These are phyloP conservation scores for Stentor coeruleus DNA, from an alignment of 73 alveolate species.

Conservation along the genomic window DNA sequence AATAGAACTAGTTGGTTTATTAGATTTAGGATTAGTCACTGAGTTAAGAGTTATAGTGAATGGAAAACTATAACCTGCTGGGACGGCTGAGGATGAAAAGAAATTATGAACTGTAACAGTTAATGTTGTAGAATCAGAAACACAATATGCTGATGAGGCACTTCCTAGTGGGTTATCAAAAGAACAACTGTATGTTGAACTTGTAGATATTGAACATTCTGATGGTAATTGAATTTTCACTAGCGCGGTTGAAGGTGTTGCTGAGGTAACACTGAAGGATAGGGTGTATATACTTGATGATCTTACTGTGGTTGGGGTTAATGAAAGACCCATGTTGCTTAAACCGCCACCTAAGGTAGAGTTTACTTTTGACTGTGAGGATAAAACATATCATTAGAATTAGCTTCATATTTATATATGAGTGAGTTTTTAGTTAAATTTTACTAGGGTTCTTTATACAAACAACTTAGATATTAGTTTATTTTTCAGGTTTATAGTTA, in stretches of 20 bases:
- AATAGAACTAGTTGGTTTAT: background rate
- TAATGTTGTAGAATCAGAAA: too few relatives aligned
- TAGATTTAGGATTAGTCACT: background rate
- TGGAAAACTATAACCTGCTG: background rate
- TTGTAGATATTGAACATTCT: background rate
- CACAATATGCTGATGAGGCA: background rate
- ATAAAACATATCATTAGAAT: too few relatives aligned
- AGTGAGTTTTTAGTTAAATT: too few relatives aligned
- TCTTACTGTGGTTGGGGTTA: background rate
- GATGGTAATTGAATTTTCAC: background rate
- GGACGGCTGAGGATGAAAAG: background rate
- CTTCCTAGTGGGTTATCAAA: conserved; percentile 2
- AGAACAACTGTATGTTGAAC: background rate
- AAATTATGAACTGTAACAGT: background rate
- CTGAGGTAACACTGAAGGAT: background rate
- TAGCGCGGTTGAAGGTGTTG: background rate
- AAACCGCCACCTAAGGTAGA: background rate
- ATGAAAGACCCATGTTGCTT: background rate
- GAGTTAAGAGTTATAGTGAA: background rate
- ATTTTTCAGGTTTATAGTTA: too few relatives aligned
- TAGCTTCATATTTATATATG: too few relatives aligned
- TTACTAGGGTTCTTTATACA: too few relatives aligned
- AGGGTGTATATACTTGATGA: background rate
- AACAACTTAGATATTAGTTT: too few relatives aligned
- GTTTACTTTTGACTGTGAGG: too few relatives aligned